Evolutionary conservation across 2,329 filamentous ascomycete genomes (phyloP).

Genomic region (Apiospora koreana): DNA sequence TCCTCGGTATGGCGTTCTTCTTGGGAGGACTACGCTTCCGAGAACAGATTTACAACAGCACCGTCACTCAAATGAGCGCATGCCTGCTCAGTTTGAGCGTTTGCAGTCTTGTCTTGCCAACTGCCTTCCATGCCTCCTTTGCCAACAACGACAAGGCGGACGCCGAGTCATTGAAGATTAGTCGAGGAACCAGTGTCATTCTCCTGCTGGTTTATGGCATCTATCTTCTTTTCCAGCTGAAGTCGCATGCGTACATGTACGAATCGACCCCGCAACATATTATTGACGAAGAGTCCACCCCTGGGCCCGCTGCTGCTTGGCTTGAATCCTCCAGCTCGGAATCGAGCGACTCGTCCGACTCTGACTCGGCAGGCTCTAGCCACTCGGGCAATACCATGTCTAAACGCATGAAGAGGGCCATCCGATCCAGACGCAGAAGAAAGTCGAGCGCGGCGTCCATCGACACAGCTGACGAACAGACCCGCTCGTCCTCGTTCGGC

Average conservation of each 20-base stretch:
- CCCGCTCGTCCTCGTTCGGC: slow-evolving; percentile 44
- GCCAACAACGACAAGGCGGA: slow-evolving; percentile 63
- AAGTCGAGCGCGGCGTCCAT: slow-evolving; percentile 76
- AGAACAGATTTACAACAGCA: slow-evolving; percentile 95
- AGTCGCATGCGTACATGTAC: slow-evolving; percentile 90
- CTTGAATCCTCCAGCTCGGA: slow-evolving; percentile 70
- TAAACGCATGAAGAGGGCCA: slow-evolving; percentile 73
- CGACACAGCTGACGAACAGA: slow-evolving; percentile 48
- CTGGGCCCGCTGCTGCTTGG: slow-evolving; percentile 80
- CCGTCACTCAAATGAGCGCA: slow-evolving; percentile 94
- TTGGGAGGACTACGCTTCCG: slow-evolving; percentile 82
- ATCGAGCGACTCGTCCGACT: slow-evolving; percentile 56
- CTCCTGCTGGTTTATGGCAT: slow-evolving; percentile 79
- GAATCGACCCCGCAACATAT: slow-evolving; percentile 90
- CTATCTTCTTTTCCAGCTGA: slow-evolving; percentile 87
- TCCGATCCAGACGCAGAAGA: slow-evolving; percentile 69
- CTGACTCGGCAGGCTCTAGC: slow-evolving; percentile 71
- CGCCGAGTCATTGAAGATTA: slow-evolving; percentile 75
- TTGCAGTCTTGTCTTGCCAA: slow-evolving; percentile 84
- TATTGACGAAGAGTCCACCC: slow-evolving; percentile 87
- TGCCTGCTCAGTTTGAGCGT: slow-evolving; percentile 89
- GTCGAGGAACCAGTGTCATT: slow-evolving; percentile 84
- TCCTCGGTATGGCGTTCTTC: slow-evolving; percentile 89
- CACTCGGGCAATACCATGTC: slow-evolving; percentile 64
- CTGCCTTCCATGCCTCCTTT: slow-evolving; percentile 91